Evolutionary conservation across 352 stramenopile species (phyloP).

Genomic region (Peronospora belbahrii): DNA sequence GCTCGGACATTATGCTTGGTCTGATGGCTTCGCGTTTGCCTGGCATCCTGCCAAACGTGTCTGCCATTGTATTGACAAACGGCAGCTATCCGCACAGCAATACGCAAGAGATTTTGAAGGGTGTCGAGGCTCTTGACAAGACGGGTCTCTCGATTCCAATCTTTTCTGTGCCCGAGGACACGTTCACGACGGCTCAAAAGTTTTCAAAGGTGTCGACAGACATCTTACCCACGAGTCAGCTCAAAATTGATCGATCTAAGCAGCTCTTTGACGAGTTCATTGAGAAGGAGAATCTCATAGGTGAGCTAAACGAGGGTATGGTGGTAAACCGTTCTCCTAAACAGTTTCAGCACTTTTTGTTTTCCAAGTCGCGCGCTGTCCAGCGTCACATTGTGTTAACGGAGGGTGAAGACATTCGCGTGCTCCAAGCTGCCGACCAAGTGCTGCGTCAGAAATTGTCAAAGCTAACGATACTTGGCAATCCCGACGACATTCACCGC

Average conservation of each 20-base stretch:
- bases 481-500: slow-evolving; percentile 56
- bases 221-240: slow-evolving; percentile 58
- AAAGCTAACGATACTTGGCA: slow-evolving; percentile 72
- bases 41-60: slow-evolving; percentile 55
- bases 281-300: slow-evolving; percentile 55
- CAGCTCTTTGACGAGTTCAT: slow-evolving; percentile 60
- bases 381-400: slow-evolving; percentile 80
- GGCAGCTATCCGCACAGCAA: slow-evolving; percentile 69
- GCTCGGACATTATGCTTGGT: slow-evolving; percentile 63
- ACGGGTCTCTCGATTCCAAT: slow-evolving; percentile 65
- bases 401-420: slow-evolving; percentile 72
- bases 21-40: slow-evolving; percentile 60
- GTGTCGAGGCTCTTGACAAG: slow-evolving; percentile 59
- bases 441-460: slow-evolving; percentile 54
- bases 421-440: slow-evolving; percentile 75
- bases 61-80: slow-evolving; percentile 69
- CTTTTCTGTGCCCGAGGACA: slow-evolving; percentile 57
- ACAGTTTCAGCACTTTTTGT: slow-evolving; percentile 84
- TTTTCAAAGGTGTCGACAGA: slow-evolving; percentile 56
- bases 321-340: slow-evolving; percentile 65
- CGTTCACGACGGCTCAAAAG: slow-evolving; percentile 48
- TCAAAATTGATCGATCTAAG: slow-evolving; percentile 65
- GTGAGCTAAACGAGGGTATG: slow-evolving; percentile 53
- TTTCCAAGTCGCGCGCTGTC: slow-evolving; percentile 60
- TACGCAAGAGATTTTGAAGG: slow-evolving; percentile 60